Evolutionary conservation across 345 rosid genomes (phyloP).

Genomic region (Jatropha curcas): DNA sequence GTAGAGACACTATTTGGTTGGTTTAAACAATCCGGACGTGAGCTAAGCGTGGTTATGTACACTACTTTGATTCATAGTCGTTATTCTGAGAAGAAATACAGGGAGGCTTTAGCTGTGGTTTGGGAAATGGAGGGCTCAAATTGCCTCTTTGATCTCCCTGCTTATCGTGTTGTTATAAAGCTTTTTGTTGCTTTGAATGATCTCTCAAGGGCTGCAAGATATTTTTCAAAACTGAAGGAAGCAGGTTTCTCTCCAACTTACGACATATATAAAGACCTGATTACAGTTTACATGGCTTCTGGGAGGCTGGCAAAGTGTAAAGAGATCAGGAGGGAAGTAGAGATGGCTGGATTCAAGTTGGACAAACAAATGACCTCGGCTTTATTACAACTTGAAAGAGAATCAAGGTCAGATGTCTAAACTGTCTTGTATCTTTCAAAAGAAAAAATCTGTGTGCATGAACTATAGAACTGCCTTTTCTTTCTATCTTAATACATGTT

Average conservation of each 20-base stretch:
- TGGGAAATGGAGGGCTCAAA: slow-evolving; percentile 87
- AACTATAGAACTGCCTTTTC: not conserved
- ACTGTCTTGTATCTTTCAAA: not conserved
- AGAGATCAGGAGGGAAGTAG: slow-evolving; percentile 70
- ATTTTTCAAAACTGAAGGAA: slow-evolving; percentile 79
- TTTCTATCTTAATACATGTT: not conserved
- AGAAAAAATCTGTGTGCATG: not conserved
- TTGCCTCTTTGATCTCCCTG: slow-evolving; percentile 79
- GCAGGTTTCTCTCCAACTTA: slow-evolving; percentile 80
- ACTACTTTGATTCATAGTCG: slow-evolving; percentile 81
- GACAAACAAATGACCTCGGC: slow-evolving; percentile 36
- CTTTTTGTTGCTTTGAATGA: slow-evolving; percentile 75
- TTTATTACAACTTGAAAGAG: slow-evolving; percentile 44
- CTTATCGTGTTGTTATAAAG: slow-evolving; percentile 76
- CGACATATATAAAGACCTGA: slow-evolving; percentile 59
- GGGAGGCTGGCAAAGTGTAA: slow-evolving; percentile 72
- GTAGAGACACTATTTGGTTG: slow-evolving; percentile 67
- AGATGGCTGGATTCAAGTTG: slow-evolving; percentile 70
- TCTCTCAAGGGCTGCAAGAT: slow-evolving; percentile 67
- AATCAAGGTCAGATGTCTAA: slow-evolving; percentile 25
- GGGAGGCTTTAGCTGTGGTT: slow-evolving; percentile 78
- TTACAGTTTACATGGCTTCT: slow-evolving; percentile 45
- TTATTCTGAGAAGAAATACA: slow-evolving; percentile 50
- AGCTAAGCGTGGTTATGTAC: slow-evolving; percentile 71
- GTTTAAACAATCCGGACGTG: slow-evolving; percentile 60